A percentile compares a stretch with the other conserved stretches of the same genome.
Evolutionary conservation across 345 rosid species (phyloP).

Genomic region (Anastatica hierochuntica): DNA sequence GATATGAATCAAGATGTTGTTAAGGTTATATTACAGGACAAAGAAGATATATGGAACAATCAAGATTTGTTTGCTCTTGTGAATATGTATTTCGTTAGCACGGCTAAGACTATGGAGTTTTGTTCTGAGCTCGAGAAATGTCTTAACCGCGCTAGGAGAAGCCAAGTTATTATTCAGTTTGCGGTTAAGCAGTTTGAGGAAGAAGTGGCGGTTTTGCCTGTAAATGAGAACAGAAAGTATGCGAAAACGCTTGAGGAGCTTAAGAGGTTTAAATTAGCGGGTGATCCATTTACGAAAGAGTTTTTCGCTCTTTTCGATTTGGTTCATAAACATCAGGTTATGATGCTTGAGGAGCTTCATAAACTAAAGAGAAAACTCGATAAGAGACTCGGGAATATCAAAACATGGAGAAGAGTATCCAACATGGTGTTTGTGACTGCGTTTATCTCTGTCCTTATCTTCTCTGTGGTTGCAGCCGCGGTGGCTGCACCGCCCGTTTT

Average conservation of each 20-base stretch:
- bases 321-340: conserved; percentile 41
- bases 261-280: conserved; percentile 48
- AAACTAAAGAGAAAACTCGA: conserved; percentile 47
- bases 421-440: conserved; percentile 64
- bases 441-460: conserved; percentile 59
- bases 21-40: conserved; percentile 52
- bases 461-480: conserved; percentile 89
- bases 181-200: conserved; percentile 52
- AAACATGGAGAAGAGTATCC: conserved; percentile 68
- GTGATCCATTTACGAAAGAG: conserved; percentile 62
- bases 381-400: conserved; percentile 47
- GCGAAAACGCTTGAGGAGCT: conserved; percentile 59
- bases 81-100: conserved; percentile 56
- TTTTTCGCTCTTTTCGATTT: conserved; percentile 44
- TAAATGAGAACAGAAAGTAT: conserved; percentile 32
- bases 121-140: conserved; percentile 63
- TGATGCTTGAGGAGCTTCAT: conserved; percentile 43
- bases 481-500: conserved; percentile 67
- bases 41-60: conserved; percentile 70
- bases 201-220: conserved; percentile 26
- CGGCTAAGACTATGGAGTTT: conserved; percentile 57
- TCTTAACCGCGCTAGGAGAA: conserved; percentile 52
- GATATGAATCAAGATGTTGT: conserved; percentile 84
- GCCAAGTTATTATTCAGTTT: conserved; percentile 55
- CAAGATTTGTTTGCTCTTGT: conserved; percentile 52